phyloP scores from a whole-genome alignment of 164 flowering plant genomes.

The Pachysandra terminalis region DNA sequence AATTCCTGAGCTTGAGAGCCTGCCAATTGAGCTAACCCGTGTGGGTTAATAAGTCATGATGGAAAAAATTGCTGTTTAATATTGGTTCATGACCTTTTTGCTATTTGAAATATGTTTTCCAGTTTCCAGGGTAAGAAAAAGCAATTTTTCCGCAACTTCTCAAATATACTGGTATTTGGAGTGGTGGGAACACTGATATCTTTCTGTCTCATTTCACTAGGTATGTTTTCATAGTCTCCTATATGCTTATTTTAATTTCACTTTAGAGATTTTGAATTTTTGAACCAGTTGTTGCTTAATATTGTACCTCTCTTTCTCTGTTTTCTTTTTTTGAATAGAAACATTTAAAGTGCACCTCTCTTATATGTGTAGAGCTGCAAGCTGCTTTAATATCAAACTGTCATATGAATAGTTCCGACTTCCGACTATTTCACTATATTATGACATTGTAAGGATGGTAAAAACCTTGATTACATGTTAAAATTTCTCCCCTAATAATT shows the following conservation, averaged over 20 bases:
- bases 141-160: conserved; percentile 54
- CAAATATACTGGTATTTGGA: conserved; percentile 50
- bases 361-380: not conserved
- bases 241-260: not conserved
- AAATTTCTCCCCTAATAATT: too few species aligned
- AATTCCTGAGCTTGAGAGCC: too few species aligned
- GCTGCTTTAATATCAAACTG: not conserved
- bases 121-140: conserved; percentile 73
- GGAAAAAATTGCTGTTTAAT: not conserved
- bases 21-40: too few species aligned
- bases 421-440: not conserved
- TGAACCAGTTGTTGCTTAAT: not conserved
- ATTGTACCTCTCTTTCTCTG: not conserved
- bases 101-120: not conserved
- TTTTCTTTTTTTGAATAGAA: not conserved
- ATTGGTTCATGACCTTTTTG: not conserved
- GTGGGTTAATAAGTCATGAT: too few species aligned
- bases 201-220: conserved; percentile 48
- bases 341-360: not conserved
- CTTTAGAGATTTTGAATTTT: not conserved
- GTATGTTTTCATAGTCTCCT: conserved; percentile 24
- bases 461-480: too few species aligned
- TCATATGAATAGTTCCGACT: not conserved
- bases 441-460: too few species aligned
- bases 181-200: conserved; percentile 50